Evolutionary conservation across 352 stramenopile genomes (phyloP).

Genomic region (Pythium vanterpoolii): DNA sequence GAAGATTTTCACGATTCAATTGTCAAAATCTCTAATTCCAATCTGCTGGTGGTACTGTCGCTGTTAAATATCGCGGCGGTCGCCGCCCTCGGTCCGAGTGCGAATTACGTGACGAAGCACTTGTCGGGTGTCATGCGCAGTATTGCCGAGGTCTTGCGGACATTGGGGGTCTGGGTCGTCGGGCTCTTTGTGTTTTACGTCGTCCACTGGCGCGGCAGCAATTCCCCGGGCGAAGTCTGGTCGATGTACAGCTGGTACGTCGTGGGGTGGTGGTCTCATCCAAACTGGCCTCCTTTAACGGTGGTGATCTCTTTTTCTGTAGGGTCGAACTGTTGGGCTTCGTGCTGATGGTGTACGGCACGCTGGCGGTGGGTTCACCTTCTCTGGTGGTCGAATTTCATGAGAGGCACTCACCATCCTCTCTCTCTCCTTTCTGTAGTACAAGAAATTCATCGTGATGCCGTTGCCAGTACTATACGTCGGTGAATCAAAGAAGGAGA

Average conservation of each 20-base stretch:
- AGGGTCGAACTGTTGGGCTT: slow-evolving; percentile 71
- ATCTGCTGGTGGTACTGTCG: slow-evolving; percentile 42
- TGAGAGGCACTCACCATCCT: neutral
- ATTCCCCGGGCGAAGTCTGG: slow-evolving; percentile 66
- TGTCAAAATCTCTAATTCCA: slow-evolving; percentile 69
- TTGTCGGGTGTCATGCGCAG: slow-evolving; percentile 75
- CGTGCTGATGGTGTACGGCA: slow-evolving; percentile 73
- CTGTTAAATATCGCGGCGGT: slow-evolving; percentile 61
- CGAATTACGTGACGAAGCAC: slow-evolving; percentile 84
- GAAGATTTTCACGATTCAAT: slow-evolving; percentile 79
- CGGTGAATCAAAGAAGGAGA: slow-evolving; percentile 12
- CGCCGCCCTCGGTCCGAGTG: slow-evolving; percentile 59
- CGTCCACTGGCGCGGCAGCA: slow-evolving; percentile 46
- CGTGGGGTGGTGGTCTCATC: neutral
- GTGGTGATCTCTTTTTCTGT: neutral
- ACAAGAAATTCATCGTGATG: slow-evolving; percentile 70
- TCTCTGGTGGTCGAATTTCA: neutral
- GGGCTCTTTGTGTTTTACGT: slow-evolving; percentile 78
- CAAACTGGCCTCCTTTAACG: no score
- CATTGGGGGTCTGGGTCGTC: slow-evolving; percentile 66
- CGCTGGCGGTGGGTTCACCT: slow-evolving; percentile 48
- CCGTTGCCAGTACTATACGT: slow-evolving; percentile 44
- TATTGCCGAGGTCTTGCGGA: slow-evolving; percentile 74
- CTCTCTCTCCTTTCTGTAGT: slow-evolving; percentile 29
- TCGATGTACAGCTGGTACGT: slow-evolving; percentile 64